Conservation (phyloP, 1,139 yeast genomes). For the Pichia sp. region DNA sequence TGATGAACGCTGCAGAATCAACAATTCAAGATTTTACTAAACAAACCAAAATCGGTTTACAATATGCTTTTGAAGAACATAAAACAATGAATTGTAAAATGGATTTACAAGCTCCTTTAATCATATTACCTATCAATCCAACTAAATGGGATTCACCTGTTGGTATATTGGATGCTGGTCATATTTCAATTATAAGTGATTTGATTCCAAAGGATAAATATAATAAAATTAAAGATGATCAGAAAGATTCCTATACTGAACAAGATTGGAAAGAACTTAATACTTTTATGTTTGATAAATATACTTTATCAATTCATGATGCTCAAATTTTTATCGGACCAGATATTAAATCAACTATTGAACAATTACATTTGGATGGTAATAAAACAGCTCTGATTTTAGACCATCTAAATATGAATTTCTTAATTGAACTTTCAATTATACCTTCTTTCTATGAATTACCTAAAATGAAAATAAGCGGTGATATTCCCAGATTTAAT, state of each 20-base stretch:
- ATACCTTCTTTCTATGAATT: slow-evolving; percentile 67
- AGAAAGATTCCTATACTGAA: slow-evolving; percentile 55
- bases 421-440: slow-evolving; percentile 73
- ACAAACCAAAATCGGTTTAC: slow-evolving; percentile 87
- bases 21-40: slow-evolving; percentile 86
- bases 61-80: slow-evolving; percentile 90
- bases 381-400: slow-evolving; percentile 52
- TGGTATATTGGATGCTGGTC: slow-evolving; percentile 93
- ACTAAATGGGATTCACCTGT: slow-evolving; percentile 79
- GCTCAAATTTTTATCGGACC: slow-evolving; percentile 89
- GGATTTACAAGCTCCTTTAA: slow-evolving; percentile 89
- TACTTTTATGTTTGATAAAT: slow-evolving; percentile 83
- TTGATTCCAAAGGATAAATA: slow-evolving; percentile 66
- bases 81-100: slow-evolving; percentile 78
- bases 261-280: slow-evolving; percentile 68
- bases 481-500: slow-evolving; percentile 67
- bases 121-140: slow-evolving; percentile 82
- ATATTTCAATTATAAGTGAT: slow-evolving; percentile 75
- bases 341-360: slow-evolving; percentile 66
- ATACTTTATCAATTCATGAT: slow-evolving; percentile 67
- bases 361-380: slow-evolving; percentile 49
- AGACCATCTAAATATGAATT: slow-evolving; percentile 67
- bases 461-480: slow-evolving; percentile 67
- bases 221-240: slow-evolving; percentile 62
- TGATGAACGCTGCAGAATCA: slow-evolving; percentile 92